A percentile compares a stretch with the other conserved stretches of the same genome.
phyloP scores from a whole-genome alignment of 2,329 filamentous ascomycete species.

The Tolypocladium ophioglossoides region DNA sequence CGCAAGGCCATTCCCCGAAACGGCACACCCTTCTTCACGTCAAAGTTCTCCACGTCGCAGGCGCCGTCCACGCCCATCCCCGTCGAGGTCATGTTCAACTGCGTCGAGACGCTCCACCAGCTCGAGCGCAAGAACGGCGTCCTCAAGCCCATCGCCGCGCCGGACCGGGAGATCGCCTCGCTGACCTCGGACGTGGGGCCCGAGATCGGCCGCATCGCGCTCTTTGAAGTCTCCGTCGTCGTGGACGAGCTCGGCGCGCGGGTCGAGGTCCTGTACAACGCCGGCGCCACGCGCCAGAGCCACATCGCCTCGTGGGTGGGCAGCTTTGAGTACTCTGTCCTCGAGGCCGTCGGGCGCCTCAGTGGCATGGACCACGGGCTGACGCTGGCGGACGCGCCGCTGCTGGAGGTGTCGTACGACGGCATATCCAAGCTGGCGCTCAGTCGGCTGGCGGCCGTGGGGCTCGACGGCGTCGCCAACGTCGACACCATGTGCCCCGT shows the following conservation, averaged over 20 bases:
- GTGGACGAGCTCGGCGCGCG: slow-evolving; percentile 32
- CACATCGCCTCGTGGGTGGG: slow-evolving; percentile 36
- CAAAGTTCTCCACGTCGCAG: slow-evolving; percentile 27
- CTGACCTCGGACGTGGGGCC: slow-evolving; percentile 32
- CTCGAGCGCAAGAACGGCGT: slow-evolving; percentile 36
- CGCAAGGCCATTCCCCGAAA: slow-evolving; percentile 32
- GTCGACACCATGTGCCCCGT: slow-evolving; percentile 39
- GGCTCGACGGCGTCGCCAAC: slow-evolving; percentile 29
- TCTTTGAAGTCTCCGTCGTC: slow-evolving; percentile 40
- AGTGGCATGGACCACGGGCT: slow-evolving; percentile 32
- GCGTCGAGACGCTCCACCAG: slow-evolving; percentile 38
- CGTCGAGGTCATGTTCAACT: slow-evolving; percentile 50
- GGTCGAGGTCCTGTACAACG: slow-evolving; percentile 35
- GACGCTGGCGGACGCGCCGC: slow-evolving; percentile 38
- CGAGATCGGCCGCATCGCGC: slow-evolving; percentile 34
- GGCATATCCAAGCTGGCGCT: slow-evolving; percentile 32
- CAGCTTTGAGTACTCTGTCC: slow-evolving; percentile 33
- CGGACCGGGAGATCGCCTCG: slow-evolving; percentile 26
- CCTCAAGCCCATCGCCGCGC: slow-evolving; percentile 33
- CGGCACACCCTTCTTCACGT: slow-evolving; percentile 39
- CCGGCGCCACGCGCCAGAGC: slow-evolving; percentile 27
- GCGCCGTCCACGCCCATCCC: slow-evolving; percentile 29
- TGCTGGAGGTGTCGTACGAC: slow-evolving; percentile 35
- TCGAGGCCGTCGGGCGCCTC: slow-evolving; percentile 31
- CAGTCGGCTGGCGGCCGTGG: slow-evolving; percentile 28